phyloP scores from a whole-genome alignment of 176 grass and related monocot genomes.

The Dactylis glomerata region DNA sequence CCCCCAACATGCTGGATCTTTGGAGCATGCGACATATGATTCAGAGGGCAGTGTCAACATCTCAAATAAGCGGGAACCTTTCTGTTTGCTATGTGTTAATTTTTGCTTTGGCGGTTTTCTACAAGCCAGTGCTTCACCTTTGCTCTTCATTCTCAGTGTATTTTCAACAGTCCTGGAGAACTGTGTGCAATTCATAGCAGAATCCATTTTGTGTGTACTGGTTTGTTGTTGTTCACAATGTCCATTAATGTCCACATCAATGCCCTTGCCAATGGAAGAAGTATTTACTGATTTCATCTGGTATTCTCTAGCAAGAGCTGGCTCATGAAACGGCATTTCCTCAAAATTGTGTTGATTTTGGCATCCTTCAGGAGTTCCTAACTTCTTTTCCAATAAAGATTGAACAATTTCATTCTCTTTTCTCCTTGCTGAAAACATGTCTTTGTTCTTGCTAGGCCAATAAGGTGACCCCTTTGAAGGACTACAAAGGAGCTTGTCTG shows the following conservation, averaged over 20 bases:
- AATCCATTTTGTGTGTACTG: constrained; percentile 26
- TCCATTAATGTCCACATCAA: background rate
- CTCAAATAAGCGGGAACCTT: constrained; percentile 55
- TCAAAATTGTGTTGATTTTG: constrained; percentile 10
- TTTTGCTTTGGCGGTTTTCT: constrained; percentile 32
- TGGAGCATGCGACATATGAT: constrained; percentile 22
- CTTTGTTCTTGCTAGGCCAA: constrained; percentile 8
- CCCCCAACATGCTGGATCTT: constrained; percentile 5
- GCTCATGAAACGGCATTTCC: background rate
- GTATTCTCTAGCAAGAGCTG: constrained; percentile 21
- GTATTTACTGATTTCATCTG: constrained; percentile 16
- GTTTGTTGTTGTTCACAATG: constrained; percentile 11
- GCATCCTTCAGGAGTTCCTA: constrained; percentile 1
- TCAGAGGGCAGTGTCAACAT: constrained; percentile 57
- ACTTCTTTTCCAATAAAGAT: constrained; percentile 17
- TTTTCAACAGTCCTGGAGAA: constrained; percentile 8
- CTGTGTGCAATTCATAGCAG: constrained; percentile 32
- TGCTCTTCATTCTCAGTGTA: constrained; percentile 20
- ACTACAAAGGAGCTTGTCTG: background rate
- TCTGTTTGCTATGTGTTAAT: constrained; percentile 39
- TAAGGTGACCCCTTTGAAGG: constrained; percentile 17
- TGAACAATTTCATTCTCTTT: constrained; percentile 24
- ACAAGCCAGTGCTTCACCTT: constrained; percentile 13
- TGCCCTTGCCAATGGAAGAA: constrained; percentile 12
- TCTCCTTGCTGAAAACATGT: constrained; percentile 22